Base-by-base conservation (phyloP, 1,284 basidiomycete genomes). In the Gomphus bonarii region DNA sequence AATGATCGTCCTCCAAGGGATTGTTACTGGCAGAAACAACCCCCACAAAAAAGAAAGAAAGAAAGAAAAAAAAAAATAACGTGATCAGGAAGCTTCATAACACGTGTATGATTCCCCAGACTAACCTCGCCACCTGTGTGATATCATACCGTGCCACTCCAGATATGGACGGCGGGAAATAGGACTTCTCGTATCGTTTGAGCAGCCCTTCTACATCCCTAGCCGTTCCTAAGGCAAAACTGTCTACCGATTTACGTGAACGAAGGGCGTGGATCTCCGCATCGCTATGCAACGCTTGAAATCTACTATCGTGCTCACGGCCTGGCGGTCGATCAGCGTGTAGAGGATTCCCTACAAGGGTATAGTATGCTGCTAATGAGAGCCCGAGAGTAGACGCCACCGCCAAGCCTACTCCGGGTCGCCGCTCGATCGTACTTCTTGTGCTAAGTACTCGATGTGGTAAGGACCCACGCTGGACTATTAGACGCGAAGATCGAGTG, bases 1-100 rank as follows among this genome's bases (percentile, higher is more conserved):
- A 54, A 47, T 68, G 67, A 50, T 66, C 64, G 36, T 69, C 66
- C 53, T 69, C 68, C 9, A 59, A 59, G 3, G 67, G 67, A 22
- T 66, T 58, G 42, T 69, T 70, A 53, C 67, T 69, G 49, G 20
- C 33, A 16, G n/a, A 28, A 53, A 3, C 10, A 4, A 33, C 31
- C 31, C 31, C n/a, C n/a, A 55, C 30, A 22, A 35, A 35, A 33
- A 43, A 10, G 43, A 25, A 25, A 25, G 4, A 25, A 25, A 25
- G 25, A 25, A 25, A 25, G 4, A 25, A 4, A 25, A 25, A 25
- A 25, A 25, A 4, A 25, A 25, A 11, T 3, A 20, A 42, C 10
- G 46, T 10, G 33, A 33, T 47, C 35, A 18, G 53, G 35, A 25
- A 31, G 8, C 8, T 11, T 11, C 22, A 44, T 33, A 33, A 33